A percentile compares a stretch with the other conserved stretches of the same genome.
These are phyloP conservation scores for Blastocrithidia nonstop DNA, from an alignment of 208 protist species.

Conservation along the genomic window DNA sequence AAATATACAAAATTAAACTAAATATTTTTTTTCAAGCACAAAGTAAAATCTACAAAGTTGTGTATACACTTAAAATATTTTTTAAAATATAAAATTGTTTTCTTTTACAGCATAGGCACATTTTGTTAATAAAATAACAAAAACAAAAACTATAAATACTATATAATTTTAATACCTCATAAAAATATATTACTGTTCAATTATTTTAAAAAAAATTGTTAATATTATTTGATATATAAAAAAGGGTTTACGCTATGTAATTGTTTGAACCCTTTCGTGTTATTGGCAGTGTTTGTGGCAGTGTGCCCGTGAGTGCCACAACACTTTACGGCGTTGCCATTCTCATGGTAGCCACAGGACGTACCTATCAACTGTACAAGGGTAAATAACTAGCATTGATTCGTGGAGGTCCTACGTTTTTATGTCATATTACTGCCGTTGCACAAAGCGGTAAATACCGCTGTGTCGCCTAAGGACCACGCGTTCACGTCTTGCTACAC, in stretches of 20 bases:
- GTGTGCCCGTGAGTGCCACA: conserved; percentile 47
- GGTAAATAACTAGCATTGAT: conserved; percentile 67
- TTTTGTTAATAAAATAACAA: too few species aligned
- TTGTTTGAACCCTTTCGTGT: conserved; percentile 71
- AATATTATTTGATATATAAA: too few species aligned
- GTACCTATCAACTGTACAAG: conserved; percentile 73
- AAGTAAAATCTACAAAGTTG: too few species aligned
- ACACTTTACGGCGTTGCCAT: conserved; percentile 59
- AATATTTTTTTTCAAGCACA: too few species aligned
- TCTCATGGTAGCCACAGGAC: conserved; percentile 67
- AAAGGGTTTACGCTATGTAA: conserved; percentile 17
- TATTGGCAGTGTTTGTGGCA: conserved; percentile 59
- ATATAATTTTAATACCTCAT: too few species aligned
- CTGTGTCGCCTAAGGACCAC: conserved; percentile 54
- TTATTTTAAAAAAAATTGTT: too few species aligned
- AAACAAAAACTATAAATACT: too few species aligned
- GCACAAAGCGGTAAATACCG: conserved; percentile 68
- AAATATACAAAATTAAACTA: too few species aligned
- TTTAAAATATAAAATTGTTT: too few species aligned
- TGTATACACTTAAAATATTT: too few species aligned
- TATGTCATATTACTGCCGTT: conserved; percentile 37
- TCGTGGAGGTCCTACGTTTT: conserved; percentile 61
- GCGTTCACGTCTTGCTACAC: conserved; percentile 56
- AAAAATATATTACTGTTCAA: too few species aligned
- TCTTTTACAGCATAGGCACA: too few species aligned